These are phyloP conservation scores for Colletotrichum chrysophilum DNA, from an alignment of 2,329 filamentous ascomycete species.

Conservation along the genomic window DNA sequence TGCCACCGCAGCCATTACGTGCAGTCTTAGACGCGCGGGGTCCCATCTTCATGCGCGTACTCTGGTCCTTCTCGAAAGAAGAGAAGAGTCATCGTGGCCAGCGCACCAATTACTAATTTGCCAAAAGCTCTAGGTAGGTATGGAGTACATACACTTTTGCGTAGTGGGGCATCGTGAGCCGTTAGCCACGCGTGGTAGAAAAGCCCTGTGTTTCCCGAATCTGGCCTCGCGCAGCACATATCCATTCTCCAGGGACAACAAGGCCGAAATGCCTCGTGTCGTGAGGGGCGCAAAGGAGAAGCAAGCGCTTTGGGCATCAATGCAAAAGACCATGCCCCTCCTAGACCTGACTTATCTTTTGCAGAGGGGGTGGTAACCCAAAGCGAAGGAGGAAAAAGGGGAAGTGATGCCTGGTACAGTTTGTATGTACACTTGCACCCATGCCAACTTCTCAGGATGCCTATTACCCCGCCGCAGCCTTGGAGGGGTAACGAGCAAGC, in stretches of 20 bases:
- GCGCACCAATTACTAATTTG: not conserved
- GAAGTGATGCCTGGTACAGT: not conserved
- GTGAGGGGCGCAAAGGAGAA: not conserved
- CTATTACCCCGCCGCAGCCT: not conserved
- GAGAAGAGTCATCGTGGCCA: not conserved
- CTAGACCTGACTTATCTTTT: not conserved
- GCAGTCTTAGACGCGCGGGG: conserved; percentile 1
- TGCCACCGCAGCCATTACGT: conserved; percentile 5
- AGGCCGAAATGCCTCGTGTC: not conserved
- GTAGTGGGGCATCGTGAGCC: not conserved
- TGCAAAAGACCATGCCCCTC: not conserved
- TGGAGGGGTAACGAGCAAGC: not conserved
- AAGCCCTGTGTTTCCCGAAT: not conserved
- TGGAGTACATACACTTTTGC: not conserved
- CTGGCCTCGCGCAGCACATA: not conserved
- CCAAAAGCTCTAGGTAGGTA: not conserved
- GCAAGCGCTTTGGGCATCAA: conserved; percentile 12
- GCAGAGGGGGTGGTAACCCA: not conserved
- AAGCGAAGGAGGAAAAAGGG: not conserved
- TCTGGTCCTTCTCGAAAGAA: not conserved
- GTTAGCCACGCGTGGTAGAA: not conserved
- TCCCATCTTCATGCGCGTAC: not conserved
- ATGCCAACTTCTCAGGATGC: not conserved
- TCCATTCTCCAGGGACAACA: not conserved
- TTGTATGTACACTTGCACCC: not conserved